Percentiles rank a stretch among this genome's conserved stretches.
These are phyloP conservation scores for Pestalotiopsis sp. DNA, from an alignment of 2,329 filamentous ascomycete species.

Conservation along the genomic window DNA sequence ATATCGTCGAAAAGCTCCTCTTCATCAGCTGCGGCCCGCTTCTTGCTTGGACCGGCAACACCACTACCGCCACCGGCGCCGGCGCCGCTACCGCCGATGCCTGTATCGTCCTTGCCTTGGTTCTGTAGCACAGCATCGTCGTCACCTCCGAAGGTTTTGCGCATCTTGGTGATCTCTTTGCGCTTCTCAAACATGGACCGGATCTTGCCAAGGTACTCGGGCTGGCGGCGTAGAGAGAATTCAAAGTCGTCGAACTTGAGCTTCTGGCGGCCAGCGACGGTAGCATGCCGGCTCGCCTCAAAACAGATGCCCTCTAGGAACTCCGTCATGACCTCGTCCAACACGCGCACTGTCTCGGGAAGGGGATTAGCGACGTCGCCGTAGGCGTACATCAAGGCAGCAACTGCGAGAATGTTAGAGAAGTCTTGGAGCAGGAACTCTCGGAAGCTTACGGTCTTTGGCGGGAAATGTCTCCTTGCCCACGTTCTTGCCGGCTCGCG, in stretches of 20 bases:
- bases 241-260: slow-evolving; percentile 99
- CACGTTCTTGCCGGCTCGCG: slow-evolving; percentile 78
- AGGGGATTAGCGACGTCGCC: slow-evolving; percentile 80
- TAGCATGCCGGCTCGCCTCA: slow-evolving; percentile 82
- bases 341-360: slow-evolving; percentile 79
- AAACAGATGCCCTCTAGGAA: slow-evolving; percentile 95
- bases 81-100: slow-evolving; percentile 1
- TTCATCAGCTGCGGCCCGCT: slow-evolving; percentile 18
- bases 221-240: slow-evolving; percentile 86
- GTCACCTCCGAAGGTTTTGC: slow-evolving; percentile 74
- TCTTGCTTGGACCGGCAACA: slow-evolving; percentile 18
- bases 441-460: slow-evolving; percentile 65
- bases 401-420: slow-evolving; percentile 51
- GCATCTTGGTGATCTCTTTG: slow-evolving; percentile 79
- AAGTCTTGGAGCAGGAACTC: slow-evolving; percentile 17
- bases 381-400: slow-evolving; percentile 76
- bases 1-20: slow-evolving; percentile 35
- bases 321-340: slow-evolving; percentile 96
- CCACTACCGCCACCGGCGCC: slow-evolving; percentile 19
- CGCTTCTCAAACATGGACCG: slow-evolving; percentile 89
- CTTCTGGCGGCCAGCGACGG: slow-evolving; percentile 88
- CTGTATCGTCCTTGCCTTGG: slow-evolving; percentile 25
- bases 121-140: slow-evolving; percentile 56
- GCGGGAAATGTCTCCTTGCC: slow-evolving; percentile 80
- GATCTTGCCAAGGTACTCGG: slow-evolving; percentile 83